These are phyloP conservation scores for Spathaspora sp. DNA, from an alignment of 805 yeast species.

Conservation along the genomic window DNA sequence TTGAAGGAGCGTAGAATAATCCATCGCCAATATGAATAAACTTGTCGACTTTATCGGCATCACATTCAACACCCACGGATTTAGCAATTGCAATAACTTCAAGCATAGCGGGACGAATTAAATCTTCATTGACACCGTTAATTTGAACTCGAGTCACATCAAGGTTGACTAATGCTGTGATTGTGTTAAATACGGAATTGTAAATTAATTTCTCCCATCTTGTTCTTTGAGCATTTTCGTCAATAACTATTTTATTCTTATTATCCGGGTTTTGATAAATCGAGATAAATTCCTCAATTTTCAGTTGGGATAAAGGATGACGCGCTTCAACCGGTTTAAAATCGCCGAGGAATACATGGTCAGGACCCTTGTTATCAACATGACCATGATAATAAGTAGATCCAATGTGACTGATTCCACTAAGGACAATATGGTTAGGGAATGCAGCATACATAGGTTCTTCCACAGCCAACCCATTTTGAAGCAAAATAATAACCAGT, in stretches of 20 bases:
- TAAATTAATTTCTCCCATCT: slow-evolving; percentile 40
- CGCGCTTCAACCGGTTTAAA: slow-evolving; percentile 17
- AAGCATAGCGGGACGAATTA: slow-evolving; percentile 57
- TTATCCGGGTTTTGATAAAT: slow-evolving; percentile 26
- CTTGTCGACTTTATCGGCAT: slow-evolving; percentile 38
- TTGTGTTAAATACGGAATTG: slow-evolving; percentile 33
- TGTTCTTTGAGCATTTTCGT: slow-evolving; percentile 25
- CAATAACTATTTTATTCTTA: slow-evolving; percentile 22
- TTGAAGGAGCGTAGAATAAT: slow-evolving; percentile 38
- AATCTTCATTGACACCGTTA: slow-evolving; percentile 22
- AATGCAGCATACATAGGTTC: slow-evolving; percentile 25
- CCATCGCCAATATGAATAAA: slow-evolving; percentile 51
- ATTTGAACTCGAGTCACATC: slow-evolving; percentile 37
- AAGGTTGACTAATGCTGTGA: slow-evolving; percentile 28
- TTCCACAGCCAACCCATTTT: slow-evolving; percentile 39
- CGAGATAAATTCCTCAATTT: slow-evolving; percentile 19
- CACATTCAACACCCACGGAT: slow-evolving; percentile 60
- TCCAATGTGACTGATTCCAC: slow-evolving; percentile 35
- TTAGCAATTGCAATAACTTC: slow-evolving; percentile 66
- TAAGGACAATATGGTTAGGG: slow-evolving; percentile 30
- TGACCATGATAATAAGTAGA: slow-evolving; percentile 25
- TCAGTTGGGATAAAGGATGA: slow-evolving; percentile 4
- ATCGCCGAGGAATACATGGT: slow-evolving; percentile 19
- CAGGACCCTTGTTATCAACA: slow-evolving; percentile 17
- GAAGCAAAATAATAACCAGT: slow-evolving; percentile 29